These are phyloP conservation scores for Talaromyces atroroseus DNA, from an alignment of 2,329 filamentous ascomycete species.

Conservation along the genomic window DNA sequence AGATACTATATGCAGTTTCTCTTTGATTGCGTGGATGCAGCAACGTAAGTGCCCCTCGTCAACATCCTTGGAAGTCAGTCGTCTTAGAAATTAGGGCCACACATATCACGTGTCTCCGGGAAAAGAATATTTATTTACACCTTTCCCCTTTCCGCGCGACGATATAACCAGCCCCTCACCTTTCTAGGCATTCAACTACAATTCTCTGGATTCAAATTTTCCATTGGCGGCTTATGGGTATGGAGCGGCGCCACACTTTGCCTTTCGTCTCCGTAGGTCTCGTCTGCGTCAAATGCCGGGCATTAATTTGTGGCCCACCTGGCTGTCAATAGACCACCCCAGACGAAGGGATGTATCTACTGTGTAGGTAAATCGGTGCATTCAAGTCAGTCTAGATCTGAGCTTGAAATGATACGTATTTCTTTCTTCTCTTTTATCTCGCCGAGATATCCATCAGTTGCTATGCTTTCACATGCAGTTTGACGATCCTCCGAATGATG, in stretches of 20 bases:
- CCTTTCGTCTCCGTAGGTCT: too few species aligned
- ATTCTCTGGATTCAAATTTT: background rate
- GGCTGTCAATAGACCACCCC: too few species aligned
- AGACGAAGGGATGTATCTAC: background rate
- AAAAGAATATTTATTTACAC: conserved; percentile 1
- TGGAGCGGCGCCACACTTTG: too few species aligned
- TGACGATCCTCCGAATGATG: background rate
- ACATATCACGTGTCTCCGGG: background rate
- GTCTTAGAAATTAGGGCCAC: conserved; percentile 3
- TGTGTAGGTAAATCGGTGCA: background rate
- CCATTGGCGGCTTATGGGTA: background rate
- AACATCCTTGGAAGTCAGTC: too few species aligned
- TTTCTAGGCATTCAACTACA: background rate
- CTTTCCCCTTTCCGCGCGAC: background rate
- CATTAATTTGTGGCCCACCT: background rate
- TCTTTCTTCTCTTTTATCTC: background rate
- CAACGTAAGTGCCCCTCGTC: too few species aligned
- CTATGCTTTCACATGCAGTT: background rate
- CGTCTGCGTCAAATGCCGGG: background rate
- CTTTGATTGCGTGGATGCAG: too few species aligned
- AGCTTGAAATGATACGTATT: background rate
- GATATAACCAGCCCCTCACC: too few species aligned
- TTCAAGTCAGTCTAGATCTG: background rate
- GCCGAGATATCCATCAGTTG: background rate
- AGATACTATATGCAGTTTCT: too few species aligned